These are phyloP conservation scores for Cryptosporidium felis DNA, from an alignment of 169 alveolate genomes.

Conservation along the genomic window DNA sequence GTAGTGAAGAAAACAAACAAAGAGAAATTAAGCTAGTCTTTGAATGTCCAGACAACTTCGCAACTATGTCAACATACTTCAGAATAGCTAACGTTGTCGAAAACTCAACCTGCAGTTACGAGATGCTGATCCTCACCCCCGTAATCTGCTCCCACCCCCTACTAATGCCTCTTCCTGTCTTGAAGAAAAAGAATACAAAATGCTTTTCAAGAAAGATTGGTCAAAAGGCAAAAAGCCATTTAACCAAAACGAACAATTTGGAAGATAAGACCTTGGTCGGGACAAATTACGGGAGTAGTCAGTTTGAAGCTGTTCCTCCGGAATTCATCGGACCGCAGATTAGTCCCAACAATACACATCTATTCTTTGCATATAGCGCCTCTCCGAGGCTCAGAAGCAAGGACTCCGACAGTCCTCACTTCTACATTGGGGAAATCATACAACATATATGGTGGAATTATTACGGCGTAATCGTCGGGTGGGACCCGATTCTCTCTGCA, in stretches of 20 bases:
- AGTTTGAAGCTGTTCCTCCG: constrained; percentile 4
- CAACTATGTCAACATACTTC: background rate
- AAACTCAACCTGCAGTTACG: constrained; percentile 38
- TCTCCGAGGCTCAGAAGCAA: constrained; percentile 21
- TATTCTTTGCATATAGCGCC: constrained; percentile 1
- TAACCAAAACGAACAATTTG: background rate
- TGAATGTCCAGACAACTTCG: constrained; percentile 58
- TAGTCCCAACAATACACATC: background rate
- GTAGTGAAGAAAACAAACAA: background rate
- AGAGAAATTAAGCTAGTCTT: constrained; percentile 40
- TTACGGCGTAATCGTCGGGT: constrained; percentile 53
- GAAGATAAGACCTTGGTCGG: background rate
- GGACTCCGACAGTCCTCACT: background rate
- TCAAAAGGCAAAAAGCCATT: background rate
- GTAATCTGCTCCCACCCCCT: constrained; percentile 59
- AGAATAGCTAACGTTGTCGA: constrained; percentile 40
- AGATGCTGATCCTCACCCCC: constrained; percentile 49
- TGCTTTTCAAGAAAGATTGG: background rate
- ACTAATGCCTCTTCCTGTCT: constrained; percentile 37
- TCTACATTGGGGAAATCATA: constrained; percentile 20
- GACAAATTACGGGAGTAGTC: background rate
- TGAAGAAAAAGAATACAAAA: background rate
- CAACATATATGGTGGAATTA: constrained; percentile 62
- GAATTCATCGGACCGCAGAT: background rate
- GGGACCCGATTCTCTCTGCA: constrained; percentile 50